Base-by-base conservation (phyloP, 139 green algal genomes). In the Nannochloris sp. region DNA sequence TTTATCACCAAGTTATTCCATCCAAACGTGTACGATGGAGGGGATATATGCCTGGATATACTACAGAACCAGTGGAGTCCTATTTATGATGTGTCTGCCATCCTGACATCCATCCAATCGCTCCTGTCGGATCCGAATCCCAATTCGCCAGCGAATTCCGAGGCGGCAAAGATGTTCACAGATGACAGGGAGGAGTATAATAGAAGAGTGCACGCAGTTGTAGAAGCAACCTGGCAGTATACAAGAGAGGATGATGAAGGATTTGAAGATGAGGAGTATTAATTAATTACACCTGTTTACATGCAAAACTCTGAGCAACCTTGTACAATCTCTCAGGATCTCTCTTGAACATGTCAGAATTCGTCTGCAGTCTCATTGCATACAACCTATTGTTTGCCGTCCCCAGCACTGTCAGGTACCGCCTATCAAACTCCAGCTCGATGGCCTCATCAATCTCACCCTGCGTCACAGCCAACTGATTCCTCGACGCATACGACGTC, bases 21-120 rank as follows among this genome's bases (percentile, higher is more conserved):
- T 75, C 93, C 93, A 11, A 99, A 99, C 79, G 88, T 97, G 12
- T 96, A 97, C 60, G 80, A 81, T 4, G 92, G 97, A 67, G 93
- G 93, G 5, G 80, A 77, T 61, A 99, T 99, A 40, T 99, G 93
- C 74, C 53, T 99, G 37, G 93, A 99, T 78, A 99, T 99, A 57
- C 66, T 98, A 23, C 93, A 99, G 61, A 98, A 97, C 58, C 84
- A 96, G 75, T 99, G 93, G 93, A 94, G 81, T 65, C 92, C 93
- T n/a, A 97, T 98, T 71, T 99, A 99, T 60, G 92, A 99, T 59
- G 91, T 97, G 0, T 81, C 84, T 11, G 92, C 91, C 9, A 91
- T 99, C 40, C 75, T 99, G 3, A 99, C 93, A 11, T 96, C 88
- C 8, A 96, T 99, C 21, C 90, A 97, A 86, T 95, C 85, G 6